phyloP scores from a whole-genome alignment of 2,329 filamentous ascomycete genomes.

The Epichloe uncinata region DNA sequence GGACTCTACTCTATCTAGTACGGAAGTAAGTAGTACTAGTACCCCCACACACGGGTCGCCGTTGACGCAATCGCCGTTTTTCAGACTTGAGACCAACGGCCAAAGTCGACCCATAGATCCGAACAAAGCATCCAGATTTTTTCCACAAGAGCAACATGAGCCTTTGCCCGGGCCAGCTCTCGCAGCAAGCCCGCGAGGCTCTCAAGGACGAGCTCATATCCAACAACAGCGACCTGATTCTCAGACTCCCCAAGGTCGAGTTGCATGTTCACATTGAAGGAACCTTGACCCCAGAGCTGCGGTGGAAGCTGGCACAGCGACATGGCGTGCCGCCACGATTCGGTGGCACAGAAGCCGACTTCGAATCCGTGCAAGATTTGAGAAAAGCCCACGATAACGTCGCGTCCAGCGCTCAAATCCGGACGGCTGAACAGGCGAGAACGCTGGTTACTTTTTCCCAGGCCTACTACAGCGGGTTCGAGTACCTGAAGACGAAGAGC shows the following conservation, averaged over 20 bases:
- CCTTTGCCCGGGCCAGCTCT: background rate
- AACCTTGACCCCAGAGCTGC: constrained; percentile 51
- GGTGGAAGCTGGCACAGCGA: constrained; percentile 52
- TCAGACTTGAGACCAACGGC: too few species aligned
- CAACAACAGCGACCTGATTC: background rate
- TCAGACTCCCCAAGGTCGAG: constrained; percentile 56
- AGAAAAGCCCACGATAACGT: constrained; percentile 45
- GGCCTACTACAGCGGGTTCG: constrained; percentile 66
- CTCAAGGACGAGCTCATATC: background rate
- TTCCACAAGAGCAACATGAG: background rate
- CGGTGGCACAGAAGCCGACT: constrained; percentile 19
- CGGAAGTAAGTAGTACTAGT: too few species aligned
- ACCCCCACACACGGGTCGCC: too few species aligned
- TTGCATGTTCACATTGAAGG: constrained; percentile 71
- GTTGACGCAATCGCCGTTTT: too few species aligned
- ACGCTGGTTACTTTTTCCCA: constrained; percentile 43
- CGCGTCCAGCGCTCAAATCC: constrained; percentile 40
- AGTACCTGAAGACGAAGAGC: constrained; percentile 47
- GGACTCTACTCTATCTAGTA: too few species aligned
- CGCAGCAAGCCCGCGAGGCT: background rate
- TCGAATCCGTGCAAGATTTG: constrained; percentile 38
- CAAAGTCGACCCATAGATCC: too few species aligned
- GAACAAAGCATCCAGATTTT: too few species aligned
- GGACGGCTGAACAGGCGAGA: constrained; percentile 24
- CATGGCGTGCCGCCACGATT: constrained; percentile 50